Evolutionary conservation across 345 rosid species (phyloP).

Genomic region (Boechera retrofracta): DNA sequence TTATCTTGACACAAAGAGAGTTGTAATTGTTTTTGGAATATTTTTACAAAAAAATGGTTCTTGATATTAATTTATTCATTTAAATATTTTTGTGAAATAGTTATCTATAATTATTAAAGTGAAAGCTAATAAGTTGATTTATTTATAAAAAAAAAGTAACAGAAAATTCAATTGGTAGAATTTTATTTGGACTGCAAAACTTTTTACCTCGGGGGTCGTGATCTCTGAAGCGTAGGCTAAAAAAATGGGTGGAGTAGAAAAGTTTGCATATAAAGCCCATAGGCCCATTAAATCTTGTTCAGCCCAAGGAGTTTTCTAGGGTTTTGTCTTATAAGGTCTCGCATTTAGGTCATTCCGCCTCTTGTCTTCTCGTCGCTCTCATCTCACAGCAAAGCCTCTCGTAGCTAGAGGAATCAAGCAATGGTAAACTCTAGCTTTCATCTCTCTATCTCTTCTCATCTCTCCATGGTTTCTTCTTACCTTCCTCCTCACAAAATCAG

Average conservation of each 20-base stretch:
- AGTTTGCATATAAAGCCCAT: background rate
- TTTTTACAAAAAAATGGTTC: too few relatives aligned
- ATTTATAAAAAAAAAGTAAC: too few relatives aligned
- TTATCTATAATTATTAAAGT: too few relatives aligned
- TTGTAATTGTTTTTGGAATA: too few relatives aligned
- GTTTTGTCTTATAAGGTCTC: slow-evolving; percentile 42
- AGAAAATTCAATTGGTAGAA: background rate
- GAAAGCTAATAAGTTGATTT: too few relatives aligned
- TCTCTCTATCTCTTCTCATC: background rate
- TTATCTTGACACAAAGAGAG: too few relatives aligned
- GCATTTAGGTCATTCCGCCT: slow-evolving; percentile 35
- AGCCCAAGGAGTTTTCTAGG: slow-evolving; percentile 44
- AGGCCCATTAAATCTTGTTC: background rate
- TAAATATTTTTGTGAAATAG: too few relatives aligned
- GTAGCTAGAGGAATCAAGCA: slow-evolving; percentile 30
- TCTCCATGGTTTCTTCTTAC: background rate
- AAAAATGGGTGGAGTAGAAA: background rate
- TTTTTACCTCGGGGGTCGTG: too few relatives aligned
- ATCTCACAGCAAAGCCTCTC: slow-evolving; percentile 35
- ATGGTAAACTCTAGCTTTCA: slow-evolving; percentile 37
- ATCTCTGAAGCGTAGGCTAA: background rate
- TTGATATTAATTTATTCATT: too few relatives aligned
- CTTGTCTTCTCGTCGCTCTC: slow-evolving; percentile 41
- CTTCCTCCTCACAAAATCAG: background rate
- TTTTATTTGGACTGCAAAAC: background rate